phyloP scores from a whole-genome alignment of 345 rosid species.

The Salix exigua region DNA sequence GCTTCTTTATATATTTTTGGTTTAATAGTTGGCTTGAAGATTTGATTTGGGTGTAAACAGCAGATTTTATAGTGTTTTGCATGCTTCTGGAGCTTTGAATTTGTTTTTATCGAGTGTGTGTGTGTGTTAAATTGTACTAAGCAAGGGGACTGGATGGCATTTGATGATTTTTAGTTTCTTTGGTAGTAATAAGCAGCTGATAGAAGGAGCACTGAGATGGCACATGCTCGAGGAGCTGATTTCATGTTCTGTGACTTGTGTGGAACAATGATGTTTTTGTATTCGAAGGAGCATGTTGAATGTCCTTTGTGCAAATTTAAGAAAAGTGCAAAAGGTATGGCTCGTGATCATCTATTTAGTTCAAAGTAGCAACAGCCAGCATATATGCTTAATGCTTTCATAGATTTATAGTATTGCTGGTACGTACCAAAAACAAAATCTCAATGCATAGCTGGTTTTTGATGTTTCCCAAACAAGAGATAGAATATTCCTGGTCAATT shows the following conservation, averaged over 20 bases:
- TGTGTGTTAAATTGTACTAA: not conserved
- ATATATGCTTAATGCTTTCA: not conserved
- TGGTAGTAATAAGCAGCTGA: not conserved
- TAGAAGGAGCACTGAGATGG: constrained; percentile 21
- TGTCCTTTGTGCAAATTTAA: constrained; percentile 43
- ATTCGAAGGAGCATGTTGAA: constrained; percentile 17
- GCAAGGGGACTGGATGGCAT: not conserved
- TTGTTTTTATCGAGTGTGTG: not conserved
- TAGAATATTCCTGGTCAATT: no score
- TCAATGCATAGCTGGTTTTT: no score
- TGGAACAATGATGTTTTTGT: constrained; percentile 42
- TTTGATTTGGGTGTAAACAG: not conserved
- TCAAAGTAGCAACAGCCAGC: not conserved
- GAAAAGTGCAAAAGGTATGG: constrained; percentile 35
- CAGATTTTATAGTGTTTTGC: not conserved
- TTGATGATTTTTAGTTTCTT: not conserved
- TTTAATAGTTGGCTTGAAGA: no score
- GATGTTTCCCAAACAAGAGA: no score
- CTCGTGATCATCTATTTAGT: not conserved
- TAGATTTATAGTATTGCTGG: not conserved
- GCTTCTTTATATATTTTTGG: not conserved
- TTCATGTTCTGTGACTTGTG: constrained; percentile 55
- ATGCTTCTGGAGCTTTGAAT: not conserved
- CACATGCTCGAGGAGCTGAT: constrained; percentile 27
- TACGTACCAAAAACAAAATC: no score